phyloP scores from a whole-genome alignment of 805 yeast species.

The Cyberlindnera japonica region DNA sequence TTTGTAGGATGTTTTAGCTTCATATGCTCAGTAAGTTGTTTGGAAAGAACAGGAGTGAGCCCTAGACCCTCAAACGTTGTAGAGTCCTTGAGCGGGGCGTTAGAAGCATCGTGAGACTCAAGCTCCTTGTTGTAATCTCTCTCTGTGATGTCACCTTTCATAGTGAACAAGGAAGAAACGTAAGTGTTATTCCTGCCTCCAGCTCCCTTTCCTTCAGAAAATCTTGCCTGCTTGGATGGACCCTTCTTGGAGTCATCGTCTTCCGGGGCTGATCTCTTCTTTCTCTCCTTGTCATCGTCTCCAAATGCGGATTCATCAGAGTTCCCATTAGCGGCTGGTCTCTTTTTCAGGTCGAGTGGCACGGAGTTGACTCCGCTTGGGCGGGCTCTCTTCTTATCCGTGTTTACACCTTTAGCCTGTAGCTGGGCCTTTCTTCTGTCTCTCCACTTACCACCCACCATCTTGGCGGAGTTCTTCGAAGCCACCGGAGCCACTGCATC shows the following conservation, averaged over 20 bases:
- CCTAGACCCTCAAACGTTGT: conserved; percentile 73
- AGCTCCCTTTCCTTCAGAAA: conserved; percentile 46
- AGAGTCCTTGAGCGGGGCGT: conserved; percentile 73
- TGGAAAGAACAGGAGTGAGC: conserved; percentile 47
- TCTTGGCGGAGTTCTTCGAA: conserved; percentile 34
- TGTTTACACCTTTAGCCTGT: conserved; percentile 23
- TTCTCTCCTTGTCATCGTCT: conserved; percentile 5
- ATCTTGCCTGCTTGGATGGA: conserved; percentile 35
- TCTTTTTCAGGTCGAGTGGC: conserved; percentile 7
- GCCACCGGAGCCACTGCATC: conserved; percentile 21
- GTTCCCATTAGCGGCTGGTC: not conserved
- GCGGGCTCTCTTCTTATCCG: conserved; percentile 8
- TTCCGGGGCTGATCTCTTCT: conserved; percentile 17
- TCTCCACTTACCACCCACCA: conserved; percentile 77
- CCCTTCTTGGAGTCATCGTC: conserved; percentile 21
- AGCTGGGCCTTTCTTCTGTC: conserved; percentile 55
- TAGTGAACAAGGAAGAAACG: conserved; percentile 82
- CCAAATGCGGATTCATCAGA: no score
- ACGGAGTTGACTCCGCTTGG: conserved; percentile 12
- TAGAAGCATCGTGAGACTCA: conserved; percentile 54
- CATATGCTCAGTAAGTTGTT: conserved; percentile 55
- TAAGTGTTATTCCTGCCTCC: conserved; percentile 58
- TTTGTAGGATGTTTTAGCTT: conserved; percentile 68
- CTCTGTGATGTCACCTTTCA: conserved; percentile 50
- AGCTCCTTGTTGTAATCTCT: conserved; percentile 36